These are phyloP conservation scores for Cyberlindnera maritima DNA, from an alignment of 805 yeast genomes.

Conservation along the genomic window DNA sequence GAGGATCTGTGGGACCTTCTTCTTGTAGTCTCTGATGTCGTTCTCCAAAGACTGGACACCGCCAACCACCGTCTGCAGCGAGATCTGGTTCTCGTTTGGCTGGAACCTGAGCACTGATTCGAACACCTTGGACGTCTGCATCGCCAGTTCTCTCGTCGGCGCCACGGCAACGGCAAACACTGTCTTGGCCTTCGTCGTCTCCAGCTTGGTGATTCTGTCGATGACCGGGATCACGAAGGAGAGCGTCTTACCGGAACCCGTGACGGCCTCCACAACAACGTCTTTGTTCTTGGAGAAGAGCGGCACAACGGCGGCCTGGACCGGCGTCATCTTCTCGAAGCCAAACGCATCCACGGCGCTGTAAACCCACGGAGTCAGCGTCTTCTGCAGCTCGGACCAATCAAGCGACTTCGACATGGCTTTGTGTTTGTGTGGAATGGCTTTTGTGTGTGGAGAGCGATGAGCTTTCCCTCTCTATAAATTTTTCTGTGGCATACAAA, in stretches of 20 bases:
- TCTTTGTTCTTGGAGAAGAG: constrained; percentile 80
- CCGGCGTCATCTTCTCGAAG: constrained; percentile 87
- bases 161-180: constrained; percentile 71
- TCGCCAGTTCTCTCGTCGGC: constrained; percentile 64
- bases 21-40: constrained; percentile 60
- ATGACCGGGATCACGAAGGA: constrained; percentile 82
- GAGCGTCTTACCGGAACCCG: constrained; percentile 98
- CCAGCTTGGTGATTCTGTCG: constrained; percentile 51
- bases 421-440: background rate
- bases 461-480: background rate
- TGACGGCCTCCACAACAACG: constrained; percentile 95
- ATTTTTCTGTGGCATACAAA: background rate
- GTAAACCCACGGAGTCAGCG: constrained; percentile 65
- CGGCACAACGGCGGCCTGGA: constrained; percentile 94
- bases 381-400: constrained; percentile 57
- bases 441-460: background rate
- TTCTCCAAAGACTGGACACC: constrained; percentile 62
- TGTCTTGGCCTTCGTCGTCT: constrained; percentile 37
- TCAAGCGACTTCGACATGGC: constrained; percentile 42
- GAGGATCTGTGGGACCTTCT: constrained; percentile 63
- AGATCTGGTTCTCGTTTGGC: constrained; percentile 47
- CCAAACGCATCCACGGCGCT: constrained; percentile 74
- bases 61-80: constrained; percentile 64
- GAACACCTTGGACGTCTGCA: constrained; percentile 69
- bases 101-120: constrained; percentile 53